Evolutionary conservation across 768 basidiomycete species (phyloP), one percentile per base, ranked within the genome.

Genomic region (Botryobasidium botryosum): DNA sequence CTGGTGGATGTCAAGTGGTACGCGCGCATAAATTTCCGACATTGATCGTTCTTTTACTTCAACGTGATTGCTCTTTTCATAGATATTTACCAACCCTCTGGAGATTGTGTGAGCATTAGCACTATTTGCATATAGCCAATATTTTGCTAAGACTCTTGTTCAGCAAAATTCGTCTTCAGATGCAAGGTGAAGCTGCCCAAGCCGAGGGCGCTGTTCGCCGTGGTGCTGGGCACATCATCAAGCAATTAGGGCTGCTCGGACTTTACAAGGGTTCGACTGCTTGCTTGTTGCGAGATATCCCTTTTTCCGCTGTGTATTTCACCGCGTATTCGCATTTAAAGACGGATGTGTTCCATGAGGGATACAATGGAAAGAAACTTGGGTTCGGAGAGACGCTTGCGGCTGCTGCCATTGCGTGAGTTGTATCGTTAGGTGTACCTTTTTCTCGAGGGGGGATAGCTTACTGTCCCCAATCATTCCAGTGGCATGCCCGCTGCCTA

Each of bases 401-500:
- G 46, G 69, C 86, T 39, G 88, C 88, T 36, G 85, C 73, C 3
- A 71, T 82, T 28, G 85, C 75, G 84, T 88, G 43, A 40, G 57
- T 56, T 3, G 45, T 40, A 35, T 48, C 5, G 52, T 56, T 13
- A 59, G 57, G 26, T 56, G 57, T 49, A 13, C 27, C 12, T 12
- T 39, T 21, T 39, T 10, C 37, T 39, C 37, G 23, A 10, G 10
- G 23, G 8, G 8, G 23, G 8, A 12, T 10, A 12, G 37, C 23
- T 8, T 13, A 39, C 23, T 13, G 12, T 8, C 28, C 40, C 13
- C 40, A 29, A 26, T 26, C 40, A 12, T 42, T 58, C 62, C 52
- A 92, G 91, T 53, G 94, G 94, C 50, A 96, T 96, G 90, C 92
- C 92, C 45, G 90, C 91, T 35, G 88, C 90, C 31, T 91, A 90